Evolutionary conservation across 116 monocot species (phyloP).

Genomic region (Dioscorea cayenensis): DNA sequence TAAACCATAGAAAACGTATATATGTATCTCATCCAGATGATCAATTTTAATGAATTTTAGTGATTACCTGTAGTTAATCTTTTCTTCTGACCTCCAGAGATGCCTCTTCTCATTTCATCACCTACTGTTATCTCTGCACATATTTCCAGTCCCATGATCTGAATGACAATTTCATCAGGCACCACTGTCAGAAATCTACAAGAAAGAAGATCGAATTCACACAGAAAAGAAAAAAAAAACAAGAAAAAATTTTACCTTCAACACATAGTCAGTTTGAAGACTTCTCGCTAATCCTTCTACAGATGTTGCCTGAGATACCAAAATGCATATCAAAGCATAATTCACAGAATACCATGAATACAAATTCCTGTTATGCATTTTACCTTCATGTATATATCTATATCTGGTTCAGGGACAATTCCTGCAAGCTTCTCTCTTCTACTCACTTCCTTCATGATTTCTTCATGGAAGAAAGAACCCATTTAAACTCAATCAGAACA

Average conservation of each 20-base stretch:
- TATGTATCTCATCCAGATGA: background rate
- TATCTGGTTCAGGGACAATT: conserved; percentile 61
- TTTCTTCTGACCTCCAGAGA: conserved; percentile 90
- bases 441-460: conserved; percentile 61
- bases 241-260: conserved; percentile 44
- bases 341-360: too few species aligned
- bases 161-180: background rate
- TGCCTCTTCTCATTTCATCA: conserved; percentile 81
- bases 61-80: conserved; percentile 66
- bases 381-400: conserved; percentile 86
- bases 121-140: conserved; percentile 72
- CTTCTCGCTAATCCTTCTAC: conserved; percentile 61
- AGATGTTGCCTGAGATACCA: conserved; percentile 55
- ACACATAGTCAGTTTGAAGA: conserved; percentile 76
- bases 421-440: conserved; percentile 61
- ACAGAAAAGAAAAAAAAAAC: background rate
- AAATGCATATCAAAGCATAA: background rate
- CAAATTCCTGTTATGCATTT: background rate
- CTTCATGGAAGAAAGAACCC: conserved; percentile 12
- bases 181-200: background rate
- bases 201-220: background rate
- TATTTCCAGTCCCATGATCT: conserved; percentile 86
- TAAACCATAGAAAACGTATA: background rate
- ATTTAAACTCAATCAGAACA: too few species aligned
- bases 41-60: background rate